Conservation (phyloP, 2,329 filamentous ascomycete genomes). For the Botrytis porri region DNA sequence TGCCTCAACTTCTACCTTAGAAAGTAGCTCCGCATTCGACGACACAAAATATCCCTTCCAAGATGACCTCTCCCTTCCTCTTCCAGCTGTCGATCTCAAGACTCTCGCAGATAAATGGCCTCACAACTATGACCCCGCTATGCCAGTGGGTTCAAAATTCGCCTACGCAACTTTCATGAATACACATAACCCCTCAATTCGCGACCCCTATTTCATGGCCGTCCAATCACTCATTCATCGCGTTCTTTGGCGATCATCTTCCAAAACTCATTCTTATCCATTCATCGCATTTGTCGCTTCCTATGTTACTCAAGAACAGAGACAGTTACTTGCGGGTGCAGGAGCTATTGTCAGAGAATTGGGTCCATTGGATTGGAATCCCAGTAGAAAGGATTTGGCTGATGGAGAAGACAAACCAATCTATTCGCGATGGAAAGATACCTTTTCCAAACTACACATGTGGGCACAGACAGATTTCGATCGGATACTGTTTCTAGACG, state of each 20-base stretch:
- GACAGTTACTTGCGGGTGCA: conserved; percentile 20
- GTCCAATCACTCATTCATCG: conserved; percentile 24
- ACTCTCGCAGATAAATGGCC: not conserved
- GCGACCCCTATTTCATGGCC: conserved; percentile 24
- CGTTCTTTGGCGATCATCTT: conserved; percentile 21
- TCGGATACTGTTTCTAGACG: conserved; percentile 20
- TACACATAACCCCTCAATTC: conserved; percentile 19
- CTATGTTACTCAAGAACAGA: conserved; percentile 20
- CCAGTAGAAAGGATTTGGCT: not conserved
- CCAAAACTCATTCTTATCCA: conserved; percentile 18
- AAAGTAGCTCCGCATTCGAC: conserved; percentile 11
- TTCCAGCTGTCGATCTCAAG: not conserved
- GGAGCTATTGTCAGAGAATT: conserved; percentile 24
- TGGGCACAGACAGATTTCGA: conserved; percentile 24
- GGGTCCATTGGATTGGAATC: conserved; percentile 20
- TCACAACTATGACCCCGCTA: conserved; percentile 16
- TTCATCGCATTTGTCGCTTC: conserved; percentile 25
- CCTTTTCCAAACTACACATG: conserved; percentile 24
- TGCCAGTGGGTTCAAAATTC: conserved; percentile 41
- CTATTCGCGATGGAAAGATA: conserved; percentile 22
- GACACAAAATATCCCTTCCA: conserved; percentile 17
- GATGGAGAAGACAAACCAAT: not conserved
- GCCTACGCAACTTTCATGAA: conserved; percentile 24
- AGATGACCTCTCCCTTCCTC: conserved; percentile 9
- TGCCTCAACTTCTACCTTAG: not conserved